phyloP scores from a whole-genome alignment of 2,329 filamentous ascomycete species.

The Colletotrichum graminicola region DNA sequence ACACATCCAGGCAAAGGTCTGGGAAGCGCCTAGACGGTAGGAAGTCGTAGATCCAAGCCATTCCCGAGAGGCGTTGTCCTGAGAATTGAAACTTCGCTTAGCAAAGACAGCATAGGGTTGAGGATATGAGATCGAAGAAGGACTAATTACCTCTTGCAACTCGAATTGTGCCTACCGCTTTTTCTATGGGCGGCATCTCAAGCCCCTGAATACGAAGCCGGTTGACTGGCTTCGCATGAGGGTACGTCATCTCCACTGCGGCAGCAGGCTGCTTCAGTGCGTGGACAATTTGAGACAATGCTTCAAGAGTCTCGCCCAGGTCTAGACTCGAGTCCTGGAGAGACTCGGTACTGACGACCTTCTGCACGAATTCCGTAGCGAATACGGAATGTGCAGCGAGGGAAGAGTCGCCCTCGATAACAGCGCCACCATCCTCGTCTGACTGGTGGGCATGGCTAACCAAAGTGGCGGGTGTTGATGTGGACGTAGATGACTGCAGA shows the following conservation, averaged over 20 bases:
- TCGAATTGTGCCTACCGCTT: constrained; percentile 31
- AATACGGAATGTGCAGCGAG: constrained; percentile 61
- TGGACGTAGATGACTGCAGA: constrained; percentile 6
- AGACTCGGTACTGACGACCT: constrained; percentile 50
- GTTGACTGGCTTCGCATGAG: constrained; percentile 40
- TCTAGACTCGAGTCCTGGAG: constrained; percentile 46
- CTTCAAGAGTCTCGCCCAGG: constrained; percentile 52
- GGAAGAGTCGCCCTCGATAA: constrained; percentile 60
- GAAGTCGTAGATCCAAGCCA: constrained; percentile 50
- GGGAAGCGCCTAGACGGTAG: constrained; percentile 49
- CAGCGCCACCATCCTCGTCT: constrained; percentile 47
- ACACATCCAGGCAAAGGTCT: constrained; percentile 51
- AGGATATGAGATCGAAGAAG: not conserved
- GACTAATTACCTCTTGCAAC: constrained; percentile 17
- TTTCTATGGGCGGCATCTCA: constrained; percentile 41
- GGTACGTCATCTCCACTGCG: constrained; percentile 47
- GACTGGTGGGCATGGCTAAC: constrained; percentile 31
- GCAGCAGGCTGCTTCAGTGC: constrained; percentile 47
- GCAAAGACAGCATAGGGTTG: not conserved
- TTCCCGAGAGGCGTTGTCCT: constrained; percentile 26
- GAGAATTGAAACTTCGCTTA: not conserved
- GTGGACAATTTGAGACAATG: constrained; percentile 50
- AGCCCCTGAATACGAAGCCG: constrained; percentile 28
- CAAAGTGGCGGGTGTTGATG: constrained; percentile 39
- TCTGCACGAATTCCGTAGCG: constrained; percentile 59